Evolutionary conservation across 352 stramenopile genomes (phyloP).

Genomic region (Phytophthora macrochlamydospora): DNA sequence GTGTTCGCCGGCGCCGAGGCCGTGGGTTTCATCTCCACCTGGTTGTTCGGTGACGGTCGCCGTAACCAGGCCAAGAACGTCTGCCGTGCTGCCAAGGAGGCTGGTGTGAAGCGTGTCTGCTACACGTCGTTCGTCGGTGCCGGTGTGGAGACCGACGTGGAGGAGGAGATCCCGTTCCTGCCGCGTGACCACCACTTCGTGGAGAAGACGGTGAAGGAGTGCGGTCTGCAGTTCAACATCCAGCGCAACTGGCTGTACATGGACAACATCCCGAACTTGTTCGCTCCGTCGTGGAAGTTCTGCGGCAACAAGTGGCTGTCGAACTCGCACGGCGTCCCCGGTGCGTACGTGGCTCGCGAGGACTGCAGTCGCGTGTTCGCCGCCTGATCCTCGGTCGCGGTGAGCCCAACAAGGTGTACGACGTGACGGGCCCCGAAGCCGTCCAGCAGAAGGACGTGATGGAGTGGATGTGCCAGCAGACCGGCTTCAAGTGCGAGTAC

Average conservation of each 20-base stretch:
- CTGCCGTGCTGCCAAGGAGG: constrained; percentile 21
- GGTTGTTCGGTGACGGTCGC: constrained; percentile 31
- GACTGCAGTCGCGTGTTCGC: constrained; percentile 33
- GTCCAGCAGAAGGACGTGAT: constrained; percentile 28
- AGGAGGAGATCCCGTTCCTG: constrained; percentile 39
- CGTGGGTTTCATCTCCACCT: constrained; percentile 32
- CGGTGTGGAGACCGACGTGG: constrained; percentile 18
- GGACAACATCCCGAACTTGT: constrained; percentile 36
- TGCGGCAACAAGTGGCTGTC: constrained; percentile 34
- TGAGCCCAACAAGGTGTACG: constrained; percentile 33
- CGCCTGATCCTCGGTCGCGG: constrained; percentile 26
- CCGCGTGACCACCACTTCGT: constrained; percentile 34
- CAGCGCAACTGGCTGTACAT: constrained; percentile 45
- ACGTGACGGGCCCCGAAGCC: constrained; percentile 27
- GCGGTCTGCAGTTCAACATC: constrained; percentile 39
- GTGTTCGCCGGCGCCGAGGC: constrained; percentile 28
- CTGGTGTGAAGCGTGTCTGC: constrained; percentile 35
- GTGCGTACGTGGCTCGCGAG: constrained; percentile 28
- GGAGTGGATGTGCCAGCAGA: constrained; percentile 34
- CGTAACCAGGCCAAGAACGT: constrained; percentile 26
- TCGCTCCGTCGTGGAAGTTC: constrained; percentile 40
- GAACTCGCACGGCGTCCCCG: constrained; percentile 33
- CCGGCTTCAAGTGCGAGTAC: constrained; percentile 30
- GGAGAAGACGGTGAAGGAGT: constrained; percentile 26
- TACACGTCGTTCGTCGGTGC: constrained; percentile 40